These are phyloP conservation scores for Artemisia argyi DNA, from an alignment of 129 eudicot genomes.

Conservation along the genomic window DNA sequence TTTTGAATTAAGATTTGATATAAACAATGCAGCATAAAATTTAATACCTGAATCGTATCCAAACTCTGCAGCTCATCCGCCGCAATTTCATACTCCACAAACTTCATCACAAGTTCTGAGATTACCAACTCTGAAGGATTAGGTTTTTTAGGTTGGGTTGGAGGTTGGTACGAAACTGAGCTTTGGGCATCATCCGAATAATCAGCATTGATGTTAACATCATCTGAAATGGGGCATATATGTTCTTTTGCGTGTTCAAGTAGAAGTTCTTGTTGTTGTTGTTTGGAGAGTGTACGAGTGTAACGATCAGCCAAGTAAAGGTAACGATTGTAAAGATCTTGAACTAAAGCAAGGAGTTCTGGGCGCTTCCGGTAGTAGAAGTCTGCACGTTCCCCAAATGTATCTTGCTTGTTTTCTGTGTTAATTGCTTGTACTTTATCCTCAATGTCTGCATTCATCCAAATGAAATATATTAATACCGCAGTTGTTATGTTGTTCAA, in stretches of 20 bases:
- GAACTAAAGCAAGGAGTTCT: constrained; percentile 57
- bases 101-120: constrained; percentile 63
- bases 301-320: constrained; percentile 76
- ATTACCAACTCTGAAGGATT: constrained; percentile 45
- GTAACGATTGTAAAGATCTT: constrained; percentile 73
- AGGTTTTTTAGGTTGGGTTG: constrained; percentile 6
- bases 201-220: neutral
- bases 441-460: constrained; percentile 56
- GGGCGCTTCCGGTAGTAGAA: constrained; percentile 79
- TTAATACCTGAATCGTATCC: constrained; percentile 21
- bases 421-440: constrained; percentile 53
- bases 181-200: constrained; percentile 58
- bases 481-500: too few relatives aligned
- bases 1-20: too few relatives aligned
- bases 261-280: constrained; percentile 13
- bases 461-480: neutral
- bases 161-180: constrained; percentile 44
- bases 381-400: constrained; percentile 74
- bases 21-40: too few relatives aligned
- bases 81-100: constrained; percentile 53
- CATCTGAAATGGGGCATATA: constrained; percentile 10
- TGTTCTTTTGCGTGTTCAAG: constrained; percentile 15
- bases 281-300: constrained; percentile 57
- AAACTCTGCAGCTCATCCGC: constrained; percentile 46
- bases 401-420: constrained; percentile 49